phyloP scores from a whole-genome alignment of 2,329 filamentous ascomycete species.

The Ilyonectria destructans region DNA sequence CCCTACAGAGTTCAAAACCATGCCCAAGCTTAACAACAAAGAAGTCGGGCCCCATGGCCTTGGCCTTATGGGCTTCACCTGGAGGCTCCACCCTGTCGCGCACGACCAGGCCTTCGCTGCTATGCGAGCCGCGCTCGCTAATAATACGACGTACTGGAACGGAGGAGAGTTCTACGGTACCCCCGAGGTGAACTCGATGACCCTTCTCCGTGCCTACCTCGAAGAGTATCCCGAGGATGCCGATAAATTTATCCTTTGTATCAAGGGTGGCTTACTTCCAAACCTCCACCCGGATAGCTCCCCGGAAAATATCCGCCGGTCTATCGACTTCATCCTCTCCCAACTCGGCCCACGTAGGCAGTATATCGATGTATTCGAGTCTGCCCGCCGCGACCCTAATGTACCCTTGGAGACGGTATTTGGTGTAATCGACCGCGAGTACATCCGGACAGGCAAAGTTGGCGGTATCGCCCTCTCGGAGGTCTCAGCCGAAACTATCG shows the following conservation, averaged over 20 bases:
- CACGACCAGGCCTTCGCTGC: conserved; percentile 14
- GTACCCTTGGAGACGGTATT: conserved; percentile 63
- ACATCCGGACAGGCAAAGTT: conserved; percentile 61
- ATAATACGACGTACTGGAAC: conserved; percentile 36
- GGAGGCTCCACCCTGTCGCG: not conserved
- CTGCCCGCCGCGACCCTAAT: conserved; percentile 58
- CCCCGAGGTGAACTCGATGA: conserved; percentile 65
- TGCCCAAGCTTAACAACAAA: too few relatives aligned
- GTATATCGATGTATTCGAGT: conserved; percentile 69
- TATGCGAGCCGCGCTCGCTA: conserved; percentile 35
- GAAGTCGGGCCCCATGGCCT: not conserved
- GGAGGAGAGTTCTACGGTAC: conserved; percentile 60
- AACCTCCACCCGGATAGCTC: conserved; percentile 56
- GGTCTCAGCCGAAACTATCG: conserved; percentile 60
- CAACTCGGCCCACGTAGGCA: conserved; percentile 58
- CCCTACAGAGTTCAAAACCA: too few relatives aligned
- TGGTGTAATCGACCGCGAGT: conserved; percentile 57
- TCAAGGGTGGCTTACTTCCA: conserved; percentile 67
- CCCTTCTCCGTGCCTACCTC: conserved; percentile 66
- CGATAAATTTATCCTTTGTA: conserved; percentile 67
- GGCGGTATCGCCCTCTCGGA: conserved; percentile 63
- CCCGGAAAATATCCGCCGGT: conserved; percentile 64
- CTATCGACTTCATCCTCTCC: conserved; percentile 66
- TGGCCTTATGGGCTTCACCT: not conserved
- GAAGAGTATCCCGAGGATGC: conserved; percentile 69